Evolutionary conservation across 2,329 filamentous ascomycete genomes (phyloP), one percentile per base, ranked within the genome.

Genomic region (Cladosporium sp.): DNA sequence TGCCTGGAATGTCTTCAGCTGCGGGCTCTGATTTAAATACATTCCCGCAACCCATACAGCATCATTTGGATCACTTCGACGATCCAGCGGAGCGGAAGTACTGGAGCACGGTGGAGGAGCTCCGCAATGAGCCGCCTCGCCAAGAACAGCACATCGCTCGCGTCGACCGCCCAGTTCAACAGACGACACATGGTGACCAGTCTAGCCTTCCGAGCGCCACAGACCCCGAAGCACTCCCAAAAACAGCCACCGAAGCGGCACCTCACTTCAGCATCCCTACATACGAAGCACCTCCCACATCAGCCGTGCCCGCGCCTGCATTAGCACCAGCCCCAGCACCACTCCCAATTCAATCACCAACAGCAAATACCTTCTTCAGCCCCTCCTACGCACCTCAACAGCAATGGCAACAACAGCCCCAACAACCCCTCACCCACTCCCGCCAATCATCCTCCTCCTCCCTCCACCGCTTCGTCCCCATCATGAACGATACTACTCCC

Each of bases 381-480:
- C 28, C 51, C 5, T 21, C 51, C 28, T 56, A 51, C 23, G 23
- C 23, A 8, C 54, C 32, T 4, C 11, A 21, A 7, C n/a, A n/a
- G n/a, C n/a, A n/a, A n/a, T n/a, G n/a, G n/a, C n/a, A n/a, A n/a
- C n/a, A n/a, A n/a, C 13, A 34, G 2, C 30, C 53, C 5, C 58
- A 49, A 23, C 58, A 59, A 57, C n/a, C n/a, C 16, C 25, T 18
- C 1, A 28, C 43, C 2, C 34, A 63, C 26, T 43, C 68, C 48
- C 25, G 68, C 66, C 59, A 70, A 61, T 57, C 56, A 56, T 34
- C 65, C 65, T 23, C 21, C 18, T 54, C 48, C 32, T 63, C 59
- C 8, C 23, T 32, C 62, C 62, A 49, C 67, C 67, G 48, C 48
- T 69, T 26, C 49, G 66, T 25, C 48, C 64, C 39, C 64, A 67